These are phyloP conservation scores for Ophiostoma tasmaniense DNA, from an alignment of 2,329 filamentous ascomycete genomes.

Conservation along the genomic window DNA sequence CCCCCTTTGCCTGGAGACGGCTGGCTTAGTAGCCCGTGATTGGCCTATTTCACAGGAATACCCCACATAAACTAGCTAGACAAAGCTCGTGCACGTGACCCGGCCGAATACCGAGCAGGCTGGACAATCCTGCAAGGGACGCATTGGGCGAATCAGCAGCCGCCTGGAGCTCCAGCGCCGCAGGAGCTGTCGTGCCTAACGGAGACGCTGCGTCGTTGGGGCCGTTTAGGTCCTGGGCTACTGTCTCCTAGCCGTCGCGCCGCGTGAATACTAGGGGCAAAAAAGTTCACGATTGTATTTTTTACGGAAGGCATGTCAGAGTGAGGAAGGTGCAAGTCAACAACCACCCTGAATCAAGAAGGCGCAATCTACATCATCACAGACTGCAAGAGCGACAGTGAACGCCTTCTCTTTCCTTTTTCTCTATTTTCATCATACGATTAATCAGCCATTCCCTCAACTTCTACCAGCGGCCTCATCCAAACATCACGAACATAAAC, in stretches of 20 bases:
- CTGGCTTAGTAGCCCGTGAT: neutral
- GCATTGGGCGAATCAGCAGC: constrained; percentile 2
- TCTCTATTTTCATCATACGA: neutral
- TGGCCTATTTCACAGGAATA: neutral
- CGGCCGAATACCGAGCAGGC: neutral
- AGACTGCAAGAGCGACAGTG: neutral
- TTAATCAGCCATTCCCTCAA: neutral
- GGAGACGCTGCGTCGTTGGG: neutral
- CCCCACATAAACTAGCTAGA: neutral
- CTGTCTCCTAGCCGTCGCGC: constrained; percentile 8
- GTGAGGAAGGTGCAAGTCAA: neutral
- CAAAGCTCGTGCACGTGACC: constrained; percentile 10
- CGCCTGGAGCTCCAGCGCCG: neutral
- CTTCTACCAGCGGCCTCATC: neutral
- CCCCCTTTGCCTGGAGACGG: neutral
- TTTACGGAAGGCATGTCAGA: neutral
- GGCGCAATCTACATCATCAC: neutral
- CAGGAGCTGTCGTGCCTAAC: constrained; percentile 4
- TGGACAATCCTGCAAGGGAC: constrained; percentile 1
- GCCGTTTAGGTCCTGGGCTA: neutral
- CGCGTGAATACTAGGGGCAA: constrained; percentile 9
- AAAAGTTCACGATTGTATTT: constrained; percentile 6
- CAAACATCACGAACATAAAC: neutral
- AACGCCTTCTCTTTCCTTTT: neutral
- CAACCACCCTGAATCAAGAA: neutral